Evolutionary conservation across 2,329 filamentous ascomycete genomes (phyloP), one percentile per base, ranked within the genome.

Genomic region (Hirsutella thompsonii): DNA sequence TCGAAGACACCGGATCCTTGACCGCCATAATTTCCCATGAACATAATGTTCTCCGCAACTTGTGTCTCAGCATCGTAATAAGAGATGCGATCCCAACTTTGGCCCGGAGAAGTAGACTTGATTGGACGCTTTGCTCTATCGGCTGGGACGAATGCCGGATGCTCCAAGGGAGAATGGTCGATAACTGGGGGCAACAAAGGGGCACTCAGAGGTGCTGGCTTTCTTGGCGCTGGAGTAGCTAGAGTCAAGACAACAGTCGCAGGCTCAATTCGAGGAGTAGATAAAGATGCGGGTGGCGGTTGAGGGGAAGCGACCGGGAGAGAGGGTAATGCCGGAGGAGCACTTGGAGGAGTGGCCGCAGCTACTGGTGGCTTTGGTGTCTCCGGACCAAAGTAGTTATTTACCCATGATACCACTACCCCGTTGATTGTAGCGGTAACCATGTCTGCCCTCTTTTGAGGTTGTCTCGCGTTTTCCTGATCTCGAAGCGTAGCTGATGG

Each of bases 361-460:
- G 47, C 37, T 14, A 48, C n/a, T 14, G 39, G 33, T n/a, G 39
- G 8, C 10, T 18, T 44, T 9, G 48, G 43, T n/a, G 58, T 56
- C 18, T 42, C 18, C 18, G 6, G 36, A 35, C 67, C 71, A 44
- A 59, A 61, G 41, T 65, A 79, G 46, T 68, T 60, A 59, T 81
- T 81, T 41, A 60, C 55, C 77, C 76, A 82, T 8, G 71, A 70
- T 20, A 71, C 68, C 4, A 69, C 61, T 37, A 73, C 43, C 43
- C 76, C 77, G 45, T 81, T 53, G 42, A 81, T 79, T 20, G 67
- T 73, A 10, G 74, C 77, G 4, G 62, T 68, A 10, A 82, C 69
- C 50, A 57, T 58, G 41, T 72, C 70, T 5, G 56, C 65, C 21
- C 70, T 69, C 60, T 74, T 72, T 48, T 69, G 62, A 59, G 72